Conservation (phyloP, 768 basidiomycete genomes). For the Butyriboletus loyo region DNA sequence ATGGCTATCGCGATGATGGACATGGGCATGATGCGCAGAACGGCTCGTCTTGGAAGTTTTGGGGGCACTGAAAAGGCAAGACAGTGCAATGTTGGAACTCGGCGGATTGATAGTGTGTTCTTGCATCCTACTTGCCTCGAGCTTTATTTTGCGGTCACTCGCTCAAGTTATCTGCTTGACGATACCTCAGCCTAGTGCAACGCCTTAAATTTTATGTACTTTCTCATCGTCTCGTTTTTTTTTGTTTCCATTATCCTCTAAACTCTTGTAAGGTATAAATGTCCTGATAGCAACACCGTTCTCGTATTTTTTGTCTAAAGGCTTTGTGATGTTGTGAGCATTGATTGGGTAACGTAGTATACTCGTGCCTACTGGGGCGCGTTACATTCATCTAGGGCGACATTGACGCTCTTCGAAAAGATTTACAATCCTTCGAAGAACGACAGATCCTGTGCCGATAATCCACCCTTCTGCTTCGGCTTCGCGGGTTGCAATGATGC, state of each 20-base stretch:
- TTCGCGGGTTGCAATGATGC: conserved; percentile 11
- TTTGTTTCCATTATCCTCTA: neutral
- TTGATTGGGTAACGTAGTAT: neutral
- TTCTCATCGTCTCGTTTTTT: neutral
- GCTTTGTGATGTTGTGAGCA: neutral
- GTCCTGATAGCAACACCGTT: neutral
- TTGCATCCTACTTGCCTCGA: neutral
- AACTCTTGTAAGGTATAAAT: neutral
- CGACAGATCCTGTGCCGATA: conserved; percentile 81
- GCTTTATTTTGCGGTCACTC: neutral
- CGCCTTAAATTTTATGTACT: neutral
- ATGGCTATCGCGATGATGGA: conserved; percentile 5
- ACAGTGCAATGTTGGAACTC: neutral
- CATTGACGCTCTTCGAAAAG: neutral
- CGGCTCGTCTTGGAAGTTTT: conserved; percentile 9
- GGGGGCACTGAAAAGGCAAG: conserved; percentile 11
- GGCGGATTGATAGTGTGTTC: neutral
- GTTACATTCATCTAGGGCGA: neutral
- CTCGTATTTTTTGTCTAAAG: neutral
- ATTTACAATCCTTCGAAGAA: conserved; percentile 77
- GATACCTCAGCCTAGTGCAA: conserved; percentile 5
- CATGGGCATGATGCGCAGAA: conserved; percentile 2
- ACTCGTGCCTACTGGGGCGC: neutral
- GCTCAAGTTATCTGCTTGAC: neutral
- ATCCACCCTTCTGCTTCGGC: conserved; percentile 43